Percentiles rank a stretch among this genome's conserved stretches.
These are phyloP conservation scores for Suhomyces chickasaworum DNA, from an alignment of 1,139 yeast genomes.

Conservation along the genomic window DNA sequence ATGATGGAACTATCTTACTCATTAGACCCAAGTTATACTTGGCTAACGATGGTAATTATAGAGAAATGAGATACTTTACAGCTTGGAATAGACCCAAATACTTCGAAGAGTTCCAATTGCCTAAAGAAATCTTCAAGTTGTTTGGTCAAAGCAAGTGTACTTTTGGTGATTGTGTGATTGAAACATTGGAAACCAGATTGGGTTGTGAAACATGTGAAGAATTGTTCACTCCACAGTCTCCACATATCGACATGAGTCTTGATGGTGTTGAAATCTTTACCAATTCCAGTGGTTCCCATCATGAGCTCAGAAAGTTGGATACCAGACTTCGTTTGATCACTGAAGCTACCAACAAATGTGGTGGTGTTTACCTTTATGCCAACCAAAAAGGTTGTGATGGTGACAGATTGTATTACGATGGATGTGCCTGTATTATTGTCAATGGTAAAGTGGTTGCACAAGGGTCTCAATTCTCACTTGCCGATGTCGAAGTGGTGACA, in stretches of 20 bases:
- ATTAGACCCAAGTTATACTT: constrained; percentile 91
- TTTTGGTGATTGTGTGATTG: constrained; percentile 88
- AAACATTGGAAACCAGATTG: constrained; percentile 79
- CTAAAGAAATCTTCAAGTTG: constrained; percentile 60
- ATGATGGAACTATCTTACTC: constrained; percentile 73
- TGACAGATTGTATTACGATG: constrained; percentile 93
- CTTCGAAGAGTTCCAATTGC: constrained; percentile 72
- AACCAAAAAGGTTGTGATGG: constrained; percentile 99
- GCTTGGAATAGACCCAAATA: constrained; percentile 86
- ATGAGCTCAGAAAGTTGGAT: constrained; percentile 86
- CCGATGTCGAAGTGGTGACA: constrained; percentile 88
- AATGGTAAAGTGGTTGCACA: constrained; percentile 92
- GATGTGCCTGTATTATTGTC: constrained; percentile 90
- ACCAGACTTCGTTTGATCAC: constrained; percentile 81
- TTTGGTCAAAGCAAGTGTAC: constrained; percentile 68
- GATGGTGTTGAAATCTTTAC: constrained; percentile 97
- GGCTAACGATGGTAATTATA: constrained; percentile 96
- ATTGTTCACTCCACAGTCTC: constrained; percentile 92
- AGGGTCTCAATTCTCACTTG: constrained; percentile 83
- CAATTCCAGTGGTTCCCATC: constrained; percentile 95
- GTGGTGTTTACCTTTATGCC: constrained; percentile 90
- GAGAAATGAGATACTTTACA: constrained; percentile 96
- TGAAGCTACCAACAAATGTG: constrained; percentile 94
- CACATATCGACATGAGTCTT: constrained; percentile 86
- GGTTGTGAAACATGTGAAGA: constrained; percentile 99